These are phyloP conservation scores for Calamus simplicifolius DNA, from an alignment of 176 grass and related monocot genomes.

Conservation along the genomic window DNA sequence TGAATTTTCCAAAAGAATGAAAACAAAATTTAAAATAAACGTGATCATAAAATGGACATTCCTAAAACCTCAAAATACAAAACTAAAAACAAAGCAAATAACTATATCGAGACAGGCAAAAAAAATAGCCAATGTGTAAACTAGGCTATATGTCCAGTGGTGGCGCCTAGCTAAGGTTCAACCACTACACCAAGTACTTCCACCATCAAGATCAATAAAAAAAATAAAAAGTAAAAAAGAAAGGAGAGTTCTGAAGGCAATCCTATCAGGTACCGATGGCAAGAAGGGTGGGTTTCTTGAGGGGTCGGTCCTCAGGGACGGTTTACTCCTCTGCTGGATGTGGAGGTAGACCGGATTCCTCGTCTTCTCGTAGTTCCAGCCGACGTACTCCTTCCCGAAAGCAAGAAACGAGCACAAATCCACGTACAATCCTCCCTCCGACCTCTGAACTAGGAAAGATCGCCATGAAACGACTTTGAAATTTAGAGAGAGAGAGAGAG, in stretches of 20 bases:
- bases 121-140: too few species aligned
- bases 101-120: too few species aligned
- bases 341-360: conserved; percentile 85
- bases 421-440: conserved; percentile 69
- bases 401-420: conserved; percentile 87
- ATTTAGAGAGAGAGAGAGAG: background rate
- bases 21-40: too few species aligned
- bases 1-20: too few species aligned
- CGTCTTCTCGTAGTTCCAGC: conserved; percentile 78
- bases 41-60: too few species aligned
- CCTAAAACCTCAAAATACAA: too few species aligned
- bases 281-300: conserved; percentile 89
- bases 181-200: too few species aligned
- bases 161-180: too few species aligned
- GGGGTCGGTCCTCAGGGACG: conserved; percentile 57
- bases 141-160: too few species aligned
- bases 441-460: conserved; percentile 37
- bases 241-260: background rate
- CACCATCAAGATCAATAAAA: background rate
- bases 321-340: conserved; percentile 68
- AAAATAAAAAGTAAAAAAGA: background rate
- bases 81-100: too few species aligned
- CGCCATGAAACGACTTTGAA: conserved; percentile 4
- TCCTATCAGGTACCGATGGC: conserved; percentile 54
- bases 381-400: conserved; percentile 71